Conservation (phyloP, 768 basidiomycete genomes). For the Podaxis sp. region DNA sequence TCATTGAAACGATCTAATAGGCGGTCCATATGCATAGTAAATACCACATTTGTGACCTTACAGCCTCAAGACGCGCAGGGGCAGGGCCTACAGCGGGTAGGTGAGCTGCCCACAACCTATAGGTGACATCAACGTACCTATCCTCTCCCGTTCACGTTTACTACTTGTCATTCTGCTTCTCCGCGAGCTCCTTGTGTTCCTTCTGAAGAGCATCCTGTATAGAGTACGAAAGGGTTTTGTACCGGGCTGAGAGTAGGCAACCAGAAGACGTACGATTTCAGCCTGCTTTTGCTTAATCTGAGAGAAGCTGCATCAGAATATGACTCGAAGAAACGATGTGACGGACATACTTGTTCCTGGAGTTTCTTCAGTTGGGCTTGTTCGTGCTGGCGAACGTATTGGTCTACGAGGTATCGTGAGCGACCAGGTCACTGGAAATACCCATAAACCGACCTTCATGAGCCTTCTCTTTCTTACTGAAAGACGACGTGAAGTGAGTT, state of each 20-base stretch:
- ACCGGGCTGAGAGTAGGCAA: not conserved
- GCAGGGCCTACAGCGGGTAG: not conserved
- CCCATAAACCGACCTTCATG: constrained; percentile 42
- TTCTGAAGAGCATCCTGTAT: constrained; percentile 28
- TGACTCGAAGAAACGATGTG: not conserved
- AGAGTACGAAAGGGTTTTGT: not conserved
- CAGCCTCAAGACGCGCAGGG: not conserved
- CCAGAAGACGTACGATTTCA: constrained; percentile 30
- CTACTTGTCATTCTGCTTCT: constrained; percentile 16
- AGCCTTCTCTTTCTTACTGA: constrained; percentile 73
- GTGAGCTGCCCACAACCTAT: not conserved
- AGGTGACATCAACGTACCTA: not conserved
- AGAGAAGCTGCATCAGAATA: not conserved
- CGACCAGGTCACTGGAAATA: not conserved
- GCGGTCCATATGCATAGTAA: not conserved
- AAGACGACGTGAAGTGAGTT: constrained; percentile 15
- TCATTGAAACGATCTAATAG: not conserved
- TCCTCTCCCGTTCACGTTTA: not conserved
- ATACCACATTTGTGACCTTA: not conserved
- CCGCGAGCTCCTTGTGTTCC: constrained; percentile 25
- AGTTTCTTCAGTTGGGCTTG: constrained; percentile 58
- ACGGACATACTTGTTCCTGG: constrained; percentile 46
- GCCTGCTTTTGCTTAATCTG: constrained; percentile 36
- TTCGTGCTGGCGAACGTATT: constrained; percentile 64
- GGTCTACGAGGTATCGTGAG: constrained; percentile 40